Percentiles rank a stretch among this genome's conserved stretches.
These are phyloP conservation scores for Silene uniflora DNA, from an alignment of 148 eudicot species.

Conservation along the genomic window DNA sequence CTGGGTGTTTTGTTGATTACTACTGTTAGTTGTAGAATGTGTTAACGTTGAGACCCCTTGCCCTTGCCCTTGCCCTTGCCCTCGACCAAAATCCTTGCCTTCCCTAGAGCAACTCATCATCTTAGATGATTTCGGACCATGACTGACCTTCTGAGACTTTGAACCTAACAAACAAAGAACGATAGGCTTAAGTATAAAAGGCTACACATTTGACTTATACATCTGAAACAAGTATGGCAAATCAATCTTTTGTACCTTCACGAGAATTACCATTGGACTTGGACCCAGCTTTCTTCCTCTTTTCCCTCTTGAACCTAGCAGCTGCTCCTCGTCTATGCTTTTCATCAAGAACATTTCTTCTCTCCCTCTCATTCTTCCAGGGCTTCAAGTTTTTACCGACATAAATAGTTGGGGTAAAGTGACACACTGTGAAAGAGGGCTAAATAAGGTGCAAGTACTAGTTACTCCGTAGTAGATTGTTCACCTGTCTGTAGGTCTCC, in stretches of 20 bases:
- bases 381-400: slow-evolving; percentile 31
- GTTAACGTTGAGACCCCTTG: slow-evolving; percentile 18
- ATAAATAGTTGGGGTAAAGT: slow-evolving; percentile 11
- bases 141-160: slow-evolving; percentile 37
- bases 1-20: slow-evolving; percentile 9
- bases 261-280: slow-evolving; percentile 11
- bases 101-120: slow-evolving; percentile 18
- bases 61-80: slow-evolving; percentile 14
- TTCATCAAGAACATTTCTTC: slow-evolving; percentile 63
- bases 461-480: slow-evolving; percentile 9
- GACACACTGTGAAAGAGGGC: not conserved
- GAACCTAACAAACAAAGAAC: slow-evolving; percentile 28
- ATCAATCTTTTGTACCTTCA: slow-evolving; percentile 32
- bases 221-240: slow-evolving; percentile 4
- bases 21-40: slow-evolving; percentile 11
- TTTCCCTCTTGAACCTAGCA: slow-evolving; percentile 56
- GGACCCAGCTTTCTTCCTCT: slow-evolving; percentile 29
- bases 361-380: slow-evolving; percentile 74
- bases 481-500: slow-evolving; percentile 78
- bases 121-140: slow-evolving; percentile 30
- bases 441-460: not conserved
- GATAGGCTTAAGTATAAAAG: slow-evolving; percentile 5
- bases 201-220: not conserved
- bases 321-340: slow-evolving; percentile 73
- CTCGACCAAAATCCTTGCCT: slow-evolving; percentile 24